phyloP scores from a whole-genome alignment of 129 eudicot genomes.

The Dittrichia graveolens region DNA sequence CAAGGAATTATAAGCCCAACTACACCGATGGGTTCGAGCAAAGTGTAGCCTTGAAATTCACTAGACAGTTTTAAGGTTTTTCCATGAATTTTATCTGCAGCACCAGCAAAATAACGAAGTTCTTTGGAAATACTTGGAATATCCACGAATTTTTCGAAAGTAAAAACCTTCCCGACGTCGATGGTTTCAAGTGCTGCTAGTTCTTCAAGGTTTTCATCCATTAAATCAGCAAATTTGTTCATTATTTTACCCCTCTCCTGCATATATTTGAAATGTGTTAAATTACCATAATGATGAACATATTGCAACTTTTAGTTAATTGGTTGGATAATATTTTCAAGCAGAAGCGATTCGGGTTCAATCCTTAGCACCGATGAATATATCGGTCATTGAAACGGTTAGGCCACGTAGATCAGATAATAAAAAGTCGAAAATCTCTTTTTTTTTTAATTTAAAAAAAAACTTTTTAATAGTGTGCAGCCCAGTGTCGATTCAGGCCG shows the following conservation, averaged over 20 bases:
- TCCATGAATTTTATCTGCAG: slow-evolving; percentile 92
- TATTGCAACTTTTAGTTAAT: background rate
- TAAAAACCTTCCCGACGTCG: slow-evolving; percentile 72
- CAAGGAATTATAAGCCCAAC: slow-evolving; percentile 88
- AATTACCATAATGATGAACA: background rate
- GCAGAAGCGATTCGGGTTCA: too few species aligned
- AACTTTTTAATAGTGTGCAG: too few species aligned
- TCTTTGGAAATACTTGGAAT: slow-evolving; percentile 53
- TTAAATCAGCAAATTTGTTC: slow-evolving; percentile 73
- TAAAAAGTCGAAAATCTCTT: too few species aligned
- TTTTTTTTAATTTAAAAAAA: too few species aligned
- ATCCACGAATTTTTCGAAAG: slow-evolving; percentile 32
- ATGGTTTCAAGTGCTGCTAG: slow-evolving; percentile 67
- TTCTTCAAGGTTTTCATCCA: slow-evolving; percentile 63
- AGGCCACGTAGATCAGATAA: too few species aligned
- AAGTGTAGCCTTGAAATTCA: slow-evolving; percentile 70
- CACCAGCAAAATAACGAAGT: slow-evolving; percentile 88
- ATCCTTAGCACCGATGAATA: too few species aligned
- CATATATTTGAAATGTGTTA: background rate
- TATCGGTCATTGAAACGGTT: too few species aligned
- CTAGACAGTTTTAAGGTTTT: slow-evolving; percentile 67
- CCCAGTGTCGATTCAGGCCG: too few species aligned
- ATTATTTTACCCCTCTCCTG: slow-evolving; percentile 76
- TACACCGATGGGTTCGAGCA: slow-evolving; percentile 83
- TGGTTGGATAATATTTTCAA: too few species aligned